These are phyloP conservation scores for Ogataea siamensis DNA, from an alignment of 805 yeast species.

Conservation along the genomic window DNA sequence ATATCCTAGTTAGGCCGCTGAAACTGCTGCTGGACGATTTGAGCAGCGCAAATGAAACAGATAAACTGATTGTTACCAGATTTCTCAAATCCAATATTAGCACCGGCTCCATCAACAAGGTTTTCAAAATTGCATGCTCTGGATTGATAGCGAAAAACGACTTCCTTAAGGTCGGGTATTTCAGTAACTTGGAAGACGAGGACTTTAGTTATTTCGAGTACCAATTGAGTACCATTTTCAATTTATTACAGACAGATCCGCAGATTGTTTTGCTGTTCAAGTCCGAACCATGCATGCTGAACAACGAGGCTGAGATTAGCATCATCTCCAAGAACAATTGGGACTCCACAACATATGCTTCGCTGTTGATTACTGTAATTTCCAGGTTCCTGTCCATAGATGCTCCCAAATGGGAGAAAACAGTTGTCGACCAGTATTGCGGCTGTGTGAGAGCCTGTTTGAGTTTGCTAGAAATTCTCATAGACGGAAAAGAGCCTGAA, in stretches of 20 bases:
- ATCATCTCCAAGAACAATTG: constrained; percentile 43
- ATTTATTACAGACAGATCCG: constrained; percentile 48
- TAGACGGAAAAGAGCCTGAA: constrained; percentile 58
- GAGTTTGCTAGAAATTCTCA: constrained; percentile 42
- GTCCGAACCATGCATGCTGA: constrained; percentile 58
- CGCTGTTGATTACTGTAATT: constrained; percentile 46
- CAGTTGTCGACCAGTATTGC: constrained; percentile 30
- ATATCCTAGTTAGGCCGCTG: constrained; percentile 59
- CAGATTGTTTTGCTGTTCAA: constrained; percentile 47
- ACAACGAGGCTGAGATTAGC: constrained; percentile 41
- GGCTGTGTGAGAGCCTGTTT: constrained; percentile 44
- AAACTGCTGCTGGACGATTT: constrained; percentile 67
- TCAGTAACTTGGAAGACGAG: constrained; percentile 40
- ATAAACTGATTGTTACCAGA: constrained; percentile 41
- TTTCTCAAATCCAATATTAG: constrained; percentile 47
- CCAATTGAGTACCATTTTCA: constrained; percentile 50
- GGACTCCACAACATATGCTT: constrained; percentile 61
- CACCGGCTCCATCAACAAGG: constrained; percentile 56
- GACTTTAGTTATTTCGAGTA: constrained; percentile 67
- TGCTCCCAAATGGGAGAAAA: constrained; percentile 19
- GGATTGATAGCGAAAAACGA: constrained; percentile 46
- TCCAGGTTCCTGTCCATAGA: constrained; percentile 42
- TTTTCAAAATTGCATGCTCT: constrained; percentile 57
- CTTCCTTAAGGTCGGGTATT: constrained; percentile 28
- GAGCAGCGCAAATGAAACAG: constrained; percentile 40